phyloP scores from a whole-genome alignment of 169 alveolate genomes.

The Cystoisospora suis region DNA sequence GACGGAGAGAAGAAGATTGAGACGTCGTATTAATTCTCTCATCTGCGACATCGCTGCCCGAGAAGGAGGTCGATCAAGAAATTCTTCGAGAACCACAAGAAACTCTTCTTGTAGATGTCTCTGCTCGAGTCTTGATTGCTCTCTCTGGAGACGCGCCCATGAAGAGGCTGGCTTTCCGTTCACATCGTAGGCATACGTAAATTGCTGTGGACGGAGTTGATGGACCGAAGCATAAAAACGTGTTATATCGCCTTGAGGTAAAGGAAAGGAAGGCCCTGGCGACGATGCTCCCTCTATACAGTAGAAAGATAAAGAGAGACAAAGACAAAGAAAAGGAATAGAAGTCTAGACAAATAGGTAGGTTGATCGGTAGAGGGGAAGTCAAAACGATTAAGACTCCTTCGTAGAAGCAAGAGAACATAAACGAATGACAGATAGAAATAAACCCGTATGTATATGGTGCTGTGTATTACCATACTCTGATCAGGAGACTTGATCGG shows the following conservation, averaged over 20 bases:
- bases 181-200: constrained; percentile 45
- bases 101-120: constrained; percentile 44
- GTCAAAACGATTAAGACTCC: too few species aligned
- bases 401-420: too few species aligned
- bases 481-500: too few species aligned
- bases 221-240: neutral
- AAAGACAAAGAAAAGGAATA: too few species aligned
- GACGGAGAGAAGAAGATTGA: constrained; percentile 12
- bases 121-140: constrained; percentile 45
- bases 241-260: constrained; percentile 36
- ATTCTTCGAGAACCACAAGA: constrained; percentile 48
- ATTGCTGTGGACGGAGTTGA: constrained; percentile 43
- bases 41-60: constrained; percentile 26
- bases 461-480: too few species aligned
- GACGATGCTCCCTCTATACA: too few species aligned
- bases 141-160: neutral
- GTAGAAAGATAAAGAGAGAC: too few species aligned
- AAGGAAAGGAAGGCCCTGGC: constrained; percentile 39
- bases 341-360: too few species aligned
- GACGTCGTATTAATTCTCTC: constrained; percentile 35
- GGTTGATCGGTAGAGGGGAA: too few species aligned
- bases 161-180: neutral
- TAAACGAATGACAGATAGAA: too few species aligned
- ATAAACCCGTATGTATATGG: too few species aligned
- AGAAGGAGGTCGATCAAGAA: constrained; percentile 24